Conservation (phyloP, 2,329 filamentous ascomycete species). For the Dothideomycetes sp. region DNA sequence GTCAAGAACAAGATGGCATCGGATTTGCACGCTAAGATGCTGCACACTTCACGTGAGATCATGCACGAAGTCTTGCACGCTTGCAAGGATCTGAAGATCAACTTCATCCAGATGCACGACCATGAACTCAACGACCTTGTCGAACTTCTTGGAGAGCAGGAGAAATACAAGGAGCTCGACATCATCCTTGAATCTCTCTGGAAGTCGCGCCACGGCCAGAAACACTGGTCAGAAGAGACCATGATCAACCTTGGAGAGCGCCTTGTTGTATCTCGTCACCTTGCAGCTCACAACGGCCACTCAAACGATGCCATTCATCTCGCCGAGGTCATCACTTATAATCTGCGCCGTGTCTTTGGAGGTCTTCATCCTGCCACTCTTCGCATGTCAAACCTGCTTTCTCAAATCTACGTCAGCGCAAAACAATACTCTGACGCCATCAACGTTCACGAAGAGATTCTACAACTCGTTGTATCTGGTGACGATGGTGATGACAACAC, state of each 20-base stretch:
- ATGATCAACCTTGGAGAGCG: constrained; percentile 45
- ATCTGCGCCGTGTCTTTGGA: constrained; percentile 45
- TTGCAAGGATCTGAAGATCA: constrained; percentile 35
- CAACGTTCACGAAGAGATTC: constrained; percentile 25
- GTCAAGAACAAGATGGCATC: constrained; percentile 32
- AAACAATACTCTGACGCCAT: constrained; percentile 23
- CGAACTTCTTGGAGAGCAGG: constrained; percentile 39
- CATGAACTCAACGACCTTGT: constrained; percentile 39
- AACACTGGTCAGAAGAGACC: constrained; percentile 36
- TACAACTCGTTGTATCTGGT: constrained; percentile 21
- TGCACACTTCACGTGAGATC: constrained; percentile 32
- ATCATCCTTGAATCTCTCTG: constrained; percentile 36
- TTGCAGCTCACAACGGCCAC: constrained; percentile 31
- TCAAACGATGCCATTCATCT: constrained; percentile 37
- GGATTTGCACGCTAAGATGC: constrained; percentile 28
- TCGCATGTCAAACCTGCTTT: constrained; percentile 42
- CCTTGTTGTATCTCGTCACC: constrained; percentile 45
- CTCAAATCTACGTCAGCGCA: constrained; percentile 38
- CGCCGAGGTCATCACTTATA: constrained; percentile 47
- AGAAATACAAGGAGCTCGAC: constrained; percentile 40
- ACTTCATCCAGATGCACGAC: constrained; percentile 36
- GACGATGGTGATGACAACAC: constrained; percentile 20
- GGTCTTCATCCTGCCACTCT: constrained; percentile 39
- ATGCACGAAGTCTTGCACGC: constrained; percentile 35
- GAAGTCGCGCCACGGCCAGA: constrained; percentile 38